Evolutionary conservation across 305 asterid species (phyloP).

Genomic region (Fraxinus nigra): DNA sequence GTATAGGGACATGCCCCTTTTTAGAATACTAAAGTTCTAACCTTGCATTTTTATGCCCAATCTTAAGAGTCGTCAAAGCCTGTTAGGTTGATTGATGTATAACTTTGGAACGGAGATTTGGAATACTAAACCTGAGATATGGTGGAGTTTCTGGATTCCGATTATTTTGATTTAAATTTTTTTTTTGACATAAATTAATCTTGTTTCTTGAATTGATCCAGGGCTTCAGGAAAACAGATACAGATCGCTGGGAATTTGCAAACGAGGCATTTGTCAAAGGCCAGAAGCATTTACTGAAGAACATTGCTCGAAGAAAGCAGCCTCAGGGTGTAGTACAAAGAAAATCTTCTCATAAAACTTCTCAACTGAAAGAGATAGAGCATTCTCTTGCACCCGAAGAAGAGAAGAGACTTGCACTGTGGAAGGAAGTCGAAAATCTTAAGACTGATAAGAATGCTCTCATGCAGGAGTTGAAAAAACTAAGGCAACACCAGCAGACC

Average conservation of each 20-base stretch:
- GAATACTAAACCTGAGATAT: neutral
- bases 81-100: neutral
- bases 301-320: slow-evolving; percentile 70
- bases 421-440: slow-evolving; percentile 81
- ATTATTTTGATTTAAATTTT: neutral
- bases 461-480: slow-evolving; percentile 62
- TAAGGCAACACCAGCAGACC: slow-evolving; percentile 62
- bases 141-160: slow-evolving; percentile 1
- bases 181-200: neutral
- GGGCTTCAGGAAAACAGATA: slow-evolving; percentile 91
- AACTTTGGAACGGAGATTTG: neutral
- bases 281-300: slow-evolving; percentile 75
- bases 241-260: slow-evolving; percentile 87
- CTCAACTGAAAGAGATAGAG: slow-evolving; percentile 37
- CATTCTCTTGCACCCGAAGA: slow-evolving; percentile 40
- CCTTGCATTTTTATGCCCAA: neutral
- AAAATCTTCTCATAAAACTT: slow-evolving; percentile 37
- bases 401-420: slow-evolving; percentile 46
- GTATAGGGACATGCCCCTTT: neutral
- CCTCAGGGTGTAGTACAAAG: slow-evolving; percentile 41
- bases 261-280: slow-evolving; percentile 82
- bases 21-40: neutral
- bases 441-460: slow-evolving; percentile 57
- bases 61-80: neutral
- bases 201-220: slow-evolving; percentile 24